phyloP scores from a whole-genome alignment of 2,329 filamentous ascomycete species.

The Hymenoscyphus scutula region DNA sequence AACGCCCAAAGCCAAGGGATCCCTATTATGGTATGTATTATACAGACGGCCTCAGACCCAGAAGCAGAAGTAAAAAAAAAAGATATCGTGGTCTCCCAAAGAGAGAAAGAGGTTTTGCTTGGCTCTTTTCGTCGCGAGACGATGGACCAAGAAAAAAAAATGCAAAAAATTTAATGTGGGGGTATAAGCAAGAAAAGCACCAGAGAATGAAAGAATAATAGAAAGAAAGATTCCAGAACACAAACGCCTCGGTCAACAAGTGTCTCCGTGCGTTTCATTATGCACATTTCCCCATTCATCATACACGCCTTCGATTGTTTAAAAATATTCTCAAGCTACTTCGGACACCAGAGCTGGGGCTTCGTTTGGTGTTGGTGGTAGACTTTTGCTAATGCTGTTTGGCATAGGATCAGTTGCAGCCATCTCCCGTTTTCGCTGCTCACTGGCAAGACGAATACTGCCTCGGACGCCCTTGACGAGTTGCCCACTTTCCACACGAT shows the following conservation, averaged over 20 bases:
- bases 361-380: slow-evolving; percentile 2
- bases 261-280: slow-evolving; percentile 3
- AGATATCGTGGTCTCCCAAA: background rate
- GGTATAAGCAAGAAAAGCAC: slow-evolving; percentile 5
- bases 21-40: background rate
- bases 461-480: slow-evolving; percentile 65
- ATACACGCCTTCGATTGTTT: background rate
- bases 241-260: background rate
- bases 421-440: slow-evolving; percentile 35
- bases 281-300: background rate
- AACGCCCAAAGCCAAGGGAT: background rate
- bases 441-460: slow-evolving; percentile 59
- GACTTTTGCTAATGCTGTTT: background rate
- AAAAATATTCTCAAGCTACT: background rate
- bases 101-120: too few species aligned
- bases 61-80: too few species aligned
- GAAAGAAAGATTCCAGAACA: background rate
- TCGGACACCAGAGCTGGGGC: slow-evolving; percentile 2
- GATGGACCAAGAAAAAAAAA: too few species aligned
- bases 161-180: slow-evolving; percentile 2
- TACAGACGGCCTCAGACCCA: background rate
- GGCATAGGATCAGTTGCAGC: slow-evolving; percentile 9
- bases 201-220: background rate
- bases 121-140: background rate
- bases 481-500: slow-evolving; percentile 75